Evolutionary conservation across 768 basidiomycete genomes (phyloP), one percentile per base, ranked within the genome.

Genomic region (Botryobasidium botryosum): DNA sequence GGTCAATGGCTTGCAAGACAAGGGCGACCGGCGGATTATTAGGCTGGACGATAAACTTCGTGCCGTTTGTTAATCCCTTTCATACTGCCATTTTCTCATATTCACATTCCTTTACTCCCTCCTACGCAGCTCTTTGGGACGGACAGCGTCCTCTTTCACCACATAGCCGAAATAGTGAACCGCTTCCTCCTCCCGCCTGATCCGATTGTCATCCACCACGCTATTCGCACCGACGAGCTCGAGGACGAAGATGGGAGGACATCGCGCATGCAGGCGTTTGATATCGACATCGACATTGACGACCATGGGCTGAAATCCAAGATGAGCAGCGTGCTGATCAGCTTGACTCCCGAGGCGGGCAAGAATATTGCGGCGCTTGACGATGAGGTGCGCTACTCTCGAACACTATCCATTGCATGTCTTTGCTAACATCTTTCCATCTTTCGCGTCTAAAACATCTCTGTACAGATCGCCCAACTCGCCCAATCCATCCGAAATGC

Each of bases 271-370:
- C 68, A 70, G 45, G 86, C 84, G 3, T 92, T 77, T 70, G 90
- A 94, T 55, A 71, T 90, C 15, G 87, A 92, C 41, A 61, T 92
- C 8, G 90, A 86, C 59, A 72, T 79, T 59, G 90, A 94, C 54
- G 90, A 94, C 56, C 65, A 72, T 2, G 59, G 62, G 6, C 56
- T 80, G 35, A 91, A 90, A 61, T 70, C 63, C 45, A 73, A 77
- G 41, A 84, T 87, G 77, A 61, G 62, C 29, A 61, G 71, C 1
- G 74, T 78, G n/a, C 69, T 80, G 38, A 62, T 79, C 8, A 69
- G 71, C 39, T 66, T 79, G 45, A 77, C 70, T 51, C 77, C 81
- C 42, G 84, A 85, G 48, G 78, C 77, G 40, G 62, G 68, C 4
- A 72, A 74, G 49, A 71, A 73, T 40, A 64, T 92, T 17, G 55